A percentile compares a stretch with the other conserved stretches of the same genome.
Evolutionary conservation across 257 asterid genomes (phyloP).

Genomic region (Forsythia viridissima): DNA sequence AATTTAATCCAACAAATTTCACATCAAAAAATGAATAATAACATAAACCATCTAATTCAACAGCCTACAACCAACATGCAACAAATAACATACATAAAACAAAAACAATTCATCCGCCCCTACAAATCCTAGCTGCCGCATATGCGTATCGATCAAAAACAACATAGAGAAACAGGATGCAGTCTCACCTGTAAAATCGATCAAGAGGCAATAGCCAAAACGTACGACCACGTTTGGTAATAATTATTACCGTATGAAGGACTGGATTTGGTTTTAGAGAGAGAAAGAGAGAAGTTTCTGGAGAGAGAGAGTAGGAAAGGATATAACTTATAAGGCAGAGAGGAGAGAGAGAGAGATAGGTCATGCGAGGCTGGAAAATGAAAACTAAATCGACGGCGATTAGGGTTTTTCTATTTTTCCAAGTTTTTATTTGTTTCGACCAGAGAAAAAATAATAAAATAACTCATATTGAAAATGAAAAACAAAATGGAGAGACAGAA

Average conservation of each 20-base stretch:
- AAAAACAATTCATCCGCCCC: conserved; percentile 21
- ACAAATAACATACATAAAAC: neutral
- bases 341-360: conserved; percentile 27
- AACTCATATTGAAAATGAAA: too few relatives aligned
- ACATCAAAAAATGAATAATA: neutral
- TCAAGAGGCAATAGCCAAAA: conserved; percentile 29
- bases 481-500: too few relatives aligned
- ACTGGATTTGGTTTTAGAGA: conserved; percentile 30
- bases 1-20: conserved; percentile 16
- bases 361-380: conserved; percentile 47
- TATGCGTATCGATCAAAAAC: conserved; percentile 27
- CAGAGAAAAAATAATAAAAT: too few relatives aligned
- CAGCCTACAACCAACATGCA: neutral
- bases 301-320: conserved; percentile 10
- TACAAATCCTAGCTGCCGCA: conserved; percentile 33
- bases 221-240: conserved; percentile 25
- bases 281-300: conserved; percentile 6
- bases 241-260: conserved; percentile 20
- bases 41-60: neutral
- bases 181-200: conserved; percentile 41
- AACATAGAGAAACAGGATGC: conserved; percentile 5
- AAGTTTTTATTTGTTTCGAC: neutral
- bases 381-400: conserved; percentile 43
- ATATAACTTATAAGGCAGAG: neutral
- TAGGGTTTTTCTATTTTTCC: conserved; percentile 37